Evolutionary conservation across 2,329 filamentous ascomycete genomes (phyloP).

Genomic region (Cytospora chrysosperma): DNA sequence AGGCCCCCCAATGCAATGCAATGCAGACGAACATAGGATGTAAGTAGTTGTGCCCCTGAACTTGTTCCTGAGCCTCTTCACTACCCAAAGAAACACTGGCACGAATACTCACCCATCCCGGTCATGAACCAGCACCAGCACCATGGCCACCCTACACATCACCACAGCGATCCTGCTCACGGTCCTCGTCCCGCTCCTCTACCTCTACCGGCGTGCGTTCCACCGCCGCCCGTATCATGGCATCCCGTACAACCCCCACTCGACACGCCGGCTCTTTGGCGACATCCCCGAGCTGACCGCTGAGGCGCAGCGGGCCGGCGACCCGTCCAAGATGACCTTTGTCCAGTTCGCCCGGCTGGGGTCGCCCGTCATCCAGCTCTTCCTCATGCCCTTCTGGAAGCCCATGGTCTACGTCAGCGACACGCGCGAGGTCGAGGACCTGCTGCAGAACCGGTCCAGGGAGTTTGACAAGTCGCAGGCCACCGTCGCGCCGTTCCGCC

Average conservation of each 20-base stretch:
- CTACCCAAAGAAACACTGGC: no score
- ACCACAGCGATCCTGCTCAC: conserved; percentile 9
- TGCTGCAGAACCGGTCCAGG: conserved; percentile 27
- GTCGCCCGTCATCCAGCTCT: conserved; percentile 9
- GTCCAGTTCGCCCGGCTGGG: conserved; percentile 11
- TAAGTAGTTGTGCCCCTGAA: not conserved
- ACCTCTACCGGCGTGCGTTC: conserved; percentile 13
- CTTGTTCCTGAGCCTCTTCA: not conserved
- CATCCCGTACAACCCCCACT: conserved; percentile 21
- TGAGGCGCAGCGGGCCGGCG: conserved; percentile 4
- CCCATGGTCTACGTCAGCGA: conserved; percentile 28
- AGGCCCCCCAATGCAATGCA: not conserved
- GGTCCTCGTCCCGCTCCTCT: conserved; percentile 3
- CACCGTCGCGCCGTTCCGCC: conserved; percentile 14
- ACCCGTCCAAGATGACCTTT: conserved; percentile 8
- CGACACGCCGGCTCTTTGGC: conserved; percentile 22
- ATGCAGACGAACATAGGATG: not conserved
- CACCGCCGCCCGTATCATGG: conserved; percentile 16
- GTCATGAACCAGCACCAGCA: conserved; percentile 5
- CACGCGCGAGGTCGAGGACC: conserved; percentile 27
- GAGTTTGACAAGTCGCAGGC: conserved; percentile 23
- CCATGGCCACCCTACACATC: conserved; percentile 7
- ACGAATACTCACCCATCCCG: no score
- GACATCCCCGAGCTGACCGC: conserved; percentile 19
- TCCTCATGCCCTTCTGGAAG: conserved; percentile 21